Percentiles rank a stretch among this genome's conserved stretches.
phyloP scores from a whole-genome alignment of 208 protist genomes.

The Vickermania ingenoplastis region DNA sequence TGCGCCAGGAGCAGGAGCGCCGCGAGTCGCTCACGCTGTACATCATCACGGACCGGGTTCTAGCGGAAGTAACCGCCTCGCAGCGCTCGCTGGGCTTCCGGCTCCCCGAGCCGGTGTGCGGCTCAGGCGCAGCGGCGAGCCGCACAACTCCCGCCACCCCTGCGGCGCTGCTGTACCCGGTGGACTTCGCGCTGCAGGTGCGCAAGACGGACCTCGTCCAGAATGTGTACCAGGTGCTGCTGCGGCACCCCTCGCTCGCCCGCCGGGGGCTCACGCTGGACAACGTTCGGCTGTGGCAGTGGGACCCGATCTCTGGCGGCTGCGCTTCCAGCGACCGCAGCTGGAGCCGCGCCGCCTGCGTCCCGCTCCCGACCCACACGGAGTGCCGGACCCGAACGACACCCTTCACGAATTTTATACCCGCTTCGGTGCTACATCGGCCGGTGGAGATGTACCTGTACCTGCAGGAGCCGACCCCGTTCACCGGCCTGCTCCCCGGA shows the following conservation, averaged over 20 bases:
- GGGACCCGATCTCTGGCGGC: not conserved
- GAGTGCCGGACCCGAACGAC: conserved; percentile 8
- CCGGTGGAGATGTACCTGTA: conserved; percentile 34
- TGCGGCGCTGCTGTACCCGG: not conserved
- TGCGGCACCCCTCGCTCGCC: conserved; percentile 17
- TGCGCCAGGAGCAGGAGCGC: conserved; percentile 28
- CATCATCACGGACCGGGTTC: conserved; percentile 41
- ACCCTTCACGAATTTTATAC: conserved; percentile 18
- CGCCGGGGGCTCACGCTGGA: conserved; percentile 14
- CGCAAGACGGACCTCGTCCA: conserved; percentile 35
- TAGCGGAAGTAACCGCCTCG: conserved; percentile 23
- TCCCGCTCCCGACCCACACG: conserved; percentile 21
- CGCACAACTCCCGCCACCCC: not conserved
- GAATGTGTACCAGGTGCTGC: conserved; percentile 38
- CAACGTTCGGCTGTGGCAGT: conserved; percentile 39
- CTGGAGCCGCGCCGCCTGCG: conserved; percentile 7
- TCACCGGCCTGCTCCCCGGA: not conserved
- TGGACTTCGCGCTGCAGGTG: conserved; percentile 37
- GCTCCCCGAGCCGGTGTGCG: conserved; percentile 9
- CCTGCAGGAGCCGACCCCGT: conserved; percentile 28
- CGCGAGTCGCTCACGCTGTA: conserved; percentile 28
- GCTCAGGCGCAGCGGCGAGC: not conserved
- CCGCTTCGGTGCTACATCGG: conserved; percentile 11
- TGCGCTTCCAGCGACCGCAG: not conserved
- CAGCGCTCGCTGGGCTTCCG: conserved; percentile 43